These are phyloP conservation scores for Dryas octopetala DNA, from an alignment of 306 rosid species.

Conservation along the genomic window DNA sequence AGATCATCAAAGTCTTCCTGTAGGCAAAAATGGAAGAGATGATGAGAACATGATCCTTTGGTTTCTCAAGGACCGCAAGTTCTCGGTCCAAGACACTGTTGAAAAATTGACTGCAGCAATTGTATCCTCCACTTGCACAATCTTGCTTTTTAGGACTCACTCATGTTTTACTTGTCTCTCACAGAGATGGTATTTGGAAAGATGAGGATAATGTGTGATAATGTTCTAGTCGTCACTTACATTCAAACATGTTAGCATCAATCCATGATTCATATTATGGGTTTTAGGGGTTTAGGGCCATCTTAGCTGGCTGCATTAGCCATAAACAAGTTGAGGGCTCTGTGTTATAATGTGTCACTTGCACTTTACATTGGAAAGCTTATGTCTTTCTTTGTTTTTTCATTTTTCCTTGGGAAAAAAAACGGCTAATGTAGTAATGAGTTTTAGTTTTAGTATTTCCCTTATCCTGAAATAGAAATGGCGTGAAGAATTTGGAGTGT, in stretches of 20 bases:
- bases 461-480: constrained; percentile 66
- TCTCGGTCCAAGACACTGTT: constrained; percentile 61
- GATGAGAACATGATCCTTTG: constrained; percentile 95
- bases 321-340: neutral
- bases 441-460: constrained; percentile 27
- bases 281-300: neutral
- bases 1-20: constrained; percentile 58
- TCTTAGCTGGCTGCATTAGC: neutral
- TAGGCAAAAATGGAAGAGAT: constrained; percentile 87
- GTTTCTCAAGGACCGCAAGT: constrained; percentile 90
- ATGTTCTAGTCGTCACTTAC: neutral
- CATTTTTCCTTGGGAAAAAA: neutral
- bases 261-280: neutral
- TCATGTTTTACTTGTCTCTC: neutral
- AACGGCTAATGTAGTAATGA: constrained; percentile 2
- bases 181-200: no score
- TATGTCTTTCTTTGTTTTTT: neutral
- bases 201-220: neutral
- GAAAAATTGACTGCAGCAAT: constrained; percentile 75
- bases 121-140: constrained; percentile 53
- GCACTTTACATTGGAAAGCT: constrained; percentile 7
- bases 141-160: neutral
- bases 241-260: neutral
- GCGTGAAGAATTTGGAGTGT: constrained; percentile 86
- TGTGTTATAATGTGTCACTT: constrained; percentile 1